Conservation (phyloP, 495 filamentous ascomycete species). For the Polyplosphaeria fusca region DNA sequence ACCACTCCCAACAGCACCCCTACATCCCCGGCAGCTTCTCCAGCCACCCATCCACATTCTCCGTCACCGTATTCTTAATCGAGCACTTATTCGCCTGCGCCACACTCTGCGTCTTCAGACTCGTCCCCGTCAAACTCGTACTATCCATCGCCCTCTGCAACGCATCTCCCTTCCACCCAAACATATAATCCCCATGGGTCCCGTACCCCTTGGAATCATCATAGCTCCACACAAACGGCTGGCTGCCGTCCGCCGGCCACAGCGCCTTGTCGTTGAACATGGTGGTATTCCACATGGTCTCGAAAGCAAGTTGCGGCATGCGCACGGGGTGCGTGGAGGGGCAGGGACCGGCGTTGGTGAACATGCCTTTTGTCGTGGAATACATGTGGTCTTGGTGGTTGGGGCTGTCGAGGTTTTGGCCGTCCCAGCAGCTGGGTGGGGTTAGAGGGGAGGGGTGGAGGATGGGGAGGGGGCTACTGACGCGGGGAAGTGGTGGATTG, state of each 20-base stretch:
- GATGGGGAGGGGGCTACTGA: no score
- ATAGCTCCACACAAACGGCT: conserved; percentile 21
- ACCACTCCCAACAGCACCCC: no score
- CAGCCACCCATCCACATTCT: conserved; percentile 8
- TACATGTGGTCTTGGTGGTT: conserved; percentile 24
- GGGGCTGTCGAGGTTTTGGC: conserved; percentile 15
- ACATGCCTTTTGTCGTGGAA: conserved; percentile 8
- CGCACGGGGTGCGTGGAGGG: conserved; percentile 24
- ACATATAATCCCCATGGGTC: conserved; percentile 20
- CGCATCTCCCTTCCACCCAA: conserved; percentile 24
- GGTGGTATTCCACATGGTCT: conserved; percentile 19
- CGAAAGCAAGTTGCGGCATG: conserved; percentile 19
- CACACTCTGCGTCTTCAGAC: conserved; percentile 14
- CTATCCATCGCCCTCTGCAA: conserved; percentile 33
- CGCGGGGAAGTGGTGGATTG: conserved; percentile 52
- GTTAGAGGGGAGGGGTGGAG: conserved; percentile 46
- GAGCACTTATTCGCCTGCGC: conserved; percentile 16
- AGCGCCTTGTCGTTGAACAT: conserved; percentile 33
- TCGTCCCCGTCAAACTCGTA: neutral
- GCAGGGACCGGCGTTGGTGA: conserved; percentile 13
- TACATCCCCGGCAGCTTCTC: no score
- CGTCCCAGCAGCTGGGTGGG: conserved; percentile 26
- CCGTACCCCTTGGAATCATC: conserved; percentile 18
- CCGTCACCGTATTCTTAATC: conserved; percentile 8
- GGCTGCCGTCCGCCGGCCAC: conserved; percentile 13